Conservation (phyloP, 2,329 filamentous ascomycete species). For the Nakataea oryzae region DNA sequence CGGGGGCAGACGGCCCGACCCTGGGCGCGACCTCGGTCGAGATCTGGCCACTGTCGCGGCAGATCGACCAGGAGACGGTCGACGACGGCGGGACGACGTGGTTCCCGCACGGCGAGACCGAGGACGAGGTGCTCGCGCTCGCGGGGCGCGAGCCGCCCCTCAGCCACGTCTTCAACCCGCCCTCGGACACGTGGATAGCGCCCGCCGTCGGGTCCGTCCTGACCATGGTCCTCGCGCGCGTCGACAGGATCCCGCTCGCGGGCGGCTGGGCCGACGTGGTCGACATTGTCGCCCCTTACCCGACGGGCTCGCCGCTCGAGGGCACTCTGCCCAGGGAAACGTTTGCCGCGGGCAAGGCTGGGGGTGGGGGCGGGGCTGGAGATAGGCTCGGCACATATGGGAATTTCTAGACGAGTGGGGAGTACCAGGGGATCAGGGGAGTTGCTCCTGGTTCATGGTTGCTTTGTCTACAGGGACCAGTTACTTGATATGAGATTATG, state of each 20-base stretch:
- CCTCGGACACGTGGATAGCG: constrained; percentile 2
- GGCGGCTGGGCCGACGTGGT: constrained; percentile 1
- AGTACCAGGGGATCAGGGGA: too few relatives aligned
- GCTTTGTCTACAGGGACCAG: not conserved
- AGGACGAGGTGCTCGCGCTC: constrained; percentile 1
- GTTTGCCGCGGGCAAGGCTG: not conserved
- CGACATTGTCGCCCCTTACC: constrained; percentile 1
- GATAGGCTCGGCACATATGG: not conserved
- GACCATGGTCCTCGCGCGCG: constrained; percentile 1
- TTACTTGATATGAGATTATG: not conserved
- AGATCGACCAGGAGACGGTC: not conserved
- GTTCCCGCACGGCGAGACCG: not conserved
- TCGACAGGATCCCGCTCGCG: not conserved
- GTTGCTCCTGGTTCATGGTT: not conserved
- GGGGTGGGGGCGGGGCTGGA: too few relatives aligned
- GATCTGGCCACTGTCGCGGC: constrained; percentile 1
- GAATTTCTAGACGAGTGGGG: not conserved
- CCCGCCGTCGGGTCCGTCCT: constrained; percentile 1
- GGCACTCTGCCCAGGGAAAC: not conserved
- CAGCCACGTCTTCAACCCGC: not conserved
- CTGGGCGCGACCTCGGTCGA: not conserved
- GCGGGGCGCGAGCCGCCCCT: not conserved
- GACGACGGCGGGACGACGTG: constrained; percentile 1
- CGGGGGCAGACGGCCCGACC: not conserved
- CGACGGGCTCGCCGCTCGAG: not conserved